A percentile compares a stretch with the other conserved stretches of the same genome.
These are phyloP conservation scores for Coniella lustricola DNA, from an alignment of 2,329 filamentous ascomycete species.

Conservation along the genomic window DNA sequence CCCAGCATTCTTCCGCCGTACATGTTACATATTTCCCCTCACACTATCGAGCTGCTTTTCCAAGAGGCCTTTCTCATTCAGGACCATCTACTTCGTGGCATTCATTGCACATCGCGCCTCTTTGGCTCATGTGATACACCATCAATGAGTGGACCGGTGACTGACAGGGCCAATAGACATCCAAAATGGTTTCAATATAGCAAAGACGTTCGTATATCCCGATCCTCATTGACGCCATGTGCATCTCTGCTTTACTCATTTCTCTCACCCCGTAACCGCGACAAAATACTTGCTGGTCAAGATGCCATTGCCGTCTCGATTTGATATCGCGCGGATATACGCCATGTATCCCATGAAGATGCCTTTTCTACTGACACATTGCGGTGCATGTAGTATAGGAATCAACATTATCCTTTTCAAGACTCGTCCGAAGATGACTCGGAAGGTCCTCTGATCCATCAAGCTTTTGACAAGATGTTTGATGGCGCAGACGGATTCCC, in stretches of 20 bases:
- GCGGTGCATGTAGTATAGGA: slow-evolving; percentile 36
- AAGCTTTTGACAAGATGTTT: slow-evolving; percentile 55
- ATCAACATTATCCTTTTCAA: slow-evolving; percentile 36
- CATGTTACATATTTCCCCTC: slow-evolving; percentile 20
- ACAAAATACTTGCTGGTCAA: not conserved
- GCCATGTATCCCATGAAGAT: no score
- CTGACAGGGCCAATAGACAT: slow-evolving; percentile 27
- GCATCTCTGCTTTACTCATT: not conserved
- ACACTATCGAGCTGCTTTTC: no score
- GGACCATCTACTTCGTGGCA: no score
- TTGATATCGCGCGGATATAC: no score
- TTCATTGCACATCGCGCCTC: no score
- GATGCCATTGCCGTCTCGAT: not conserved
- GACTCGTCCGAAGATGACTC: slow-evolving; percentile 52
- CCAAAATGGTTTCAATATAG: slow-evolving; percentile 45
- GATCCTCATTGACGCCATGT: not conserved
- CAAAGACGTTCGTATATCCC: slow-evolving; percentile 37
- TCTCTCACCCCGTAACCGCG: not conserved
- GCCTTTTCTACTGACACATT: not conserved
- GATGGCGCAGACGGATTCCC: slow-evolving; percentile 49
- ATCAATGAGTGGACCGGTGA: no score
- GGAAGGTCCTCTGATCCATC: slow-evolving; percentile 47
- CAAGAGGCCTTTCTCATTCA: no score
- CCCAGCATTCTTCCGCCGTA: not conserved
- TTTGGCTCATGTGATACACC: no score